phyloP scores from a whole-genome alignment of 768 basidiomycete species.

The Rhodotorula kratochvilovae region DNA sequence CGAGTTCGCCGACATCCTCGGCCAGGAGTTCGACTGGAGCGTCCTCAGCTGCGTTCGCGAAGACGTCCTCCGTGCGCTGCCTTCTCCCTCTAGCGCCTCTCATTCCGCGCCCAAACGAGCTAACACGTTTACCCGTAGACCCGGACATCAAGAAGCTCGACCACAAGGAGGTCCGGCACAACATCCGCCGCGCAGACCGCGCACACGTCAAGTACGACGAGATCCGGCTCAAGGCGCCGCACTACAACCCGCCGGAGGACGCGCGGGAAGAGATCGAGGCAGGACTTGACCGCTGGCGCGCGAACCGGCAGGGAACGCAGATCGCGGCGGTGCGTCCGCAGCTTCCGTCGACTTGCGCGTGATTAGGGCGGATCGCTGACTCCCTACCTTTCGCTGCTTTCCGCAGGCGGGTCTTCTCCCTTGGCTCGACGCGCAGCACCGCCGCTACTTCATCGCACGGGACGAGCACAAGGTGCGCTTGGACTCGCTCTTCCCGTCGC shows the following conservation, averaged over 20 bases:
- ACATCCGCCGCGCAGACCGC: slow-evolving; percentile 22
- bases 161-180: slow-evolving; percentile 30
- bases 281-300: slow-evolving; percentile 28
- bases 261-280: slow-evolving; percentile 45
- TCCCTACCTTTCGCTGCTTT: too few relatives aligned
- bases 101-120: too few relatives aligned
- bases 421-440: slow-evolving; percentile 30
- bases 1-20: slow-evolving; percentile 22
- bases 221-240: slow-evolving; percentile 20
- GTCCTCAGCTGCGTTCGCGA: slow-evolving; percentile 25
- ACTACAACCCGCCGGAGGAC: slow-evolving; percentile 7
- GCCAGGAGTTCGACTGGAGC: slow-evolving; percentile 18
- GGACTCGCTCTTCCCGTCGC: too few relatives aligned
- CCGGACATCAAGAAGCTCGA: slow-evolving; percentile 38
- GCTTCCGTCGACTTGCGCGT: too few relatives aligned
- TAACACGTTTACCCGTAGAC: not conserved
- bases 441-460: slow-evolving; percentile 31
- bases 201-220: slow-evolving; percentile 27
- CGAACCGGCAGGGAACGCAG: slow-evolving; percentile 24
- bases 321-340: slow-evolving; percentile 30
- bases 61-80: slow-evolving; percentile 29
- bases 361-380: not conserved
- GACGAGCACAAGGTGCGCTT: slow-evolving; percentile 24
- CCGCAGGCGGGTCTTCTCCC: slow-evolving; percentile 20
- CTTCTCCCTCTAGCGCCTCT: not conserved